phyloP scores from a whole-genome alignment of 2,329 filamentous ascomycete species.

The Nigrospora sphaerica region DNA sequence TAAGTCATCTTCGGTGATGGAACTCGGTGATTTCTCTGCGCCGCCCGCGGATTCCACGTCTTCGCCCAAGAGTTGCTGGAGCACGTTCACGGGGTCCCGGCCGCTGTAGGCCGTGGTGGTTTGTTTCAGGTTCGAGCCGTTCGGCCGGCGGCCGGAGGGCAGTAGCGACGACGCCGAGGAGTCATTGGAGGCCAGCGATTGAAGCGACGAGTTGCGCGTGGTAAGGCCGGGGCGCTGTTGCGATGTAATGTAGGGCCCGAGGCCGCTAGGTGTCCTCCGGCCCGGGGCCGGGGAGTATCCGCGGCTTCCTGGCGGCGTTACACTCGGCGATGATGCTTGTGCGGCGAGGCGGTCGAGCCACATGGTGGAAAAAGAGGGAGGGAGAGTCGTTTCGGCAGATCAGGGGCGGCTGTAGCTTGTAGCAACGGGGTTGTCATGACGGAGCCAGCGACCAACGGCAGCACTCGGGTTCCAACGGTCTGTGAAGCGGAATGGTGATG shows the following conservation, averaged over 20 bases:
- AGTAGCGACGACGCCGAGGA: constrained; percentile 69
- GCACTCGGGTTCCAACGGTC: too few relatives aligned
- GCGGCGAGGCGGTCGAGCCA: constrained; percentile 85
- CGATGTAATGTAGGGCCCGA: constrained; percentile 61
- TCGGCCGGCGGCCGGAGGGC: constrained; percentile 53
- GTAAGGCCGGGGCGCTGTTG: constrained; percentile 57
- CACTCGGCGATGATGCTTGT: constrained; percentile 55
- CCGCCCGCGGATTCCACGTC: constrained; percentile 6
- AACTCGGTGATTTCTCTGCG: constrained; percentile 5
- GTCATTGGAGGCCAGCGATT: constrained; percentile 70
- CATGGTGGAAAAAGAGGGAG: constrained; percentile 44
- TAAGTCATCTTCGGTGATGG: constrained; percentile 44
- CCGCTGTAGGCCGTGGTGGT: constrained; percentile 43
- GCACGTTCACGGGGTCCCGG: constrained; percentile 63
- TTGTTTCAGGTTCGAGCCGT: constrained; percentile 63
- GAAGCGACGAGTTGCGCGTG: constrained; percentile 63
- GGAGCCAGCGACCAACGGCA: too few relatives aligned
- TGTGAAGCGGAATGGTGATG: not conserved
- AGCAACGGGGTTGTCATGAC: too few relatives aligned
- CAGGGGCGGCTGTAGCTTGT: too few relatives aligned
- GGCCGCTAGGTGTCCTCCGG: constrained; percentile 58
- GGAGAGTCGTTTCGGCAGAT: not conserved
- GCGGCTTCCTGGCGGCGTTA: constrained; percentile 52
- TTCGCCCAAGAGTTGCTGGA: constrained; percentile 42
- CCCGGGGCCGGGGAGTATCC: constrained; percentile 63